Evolutionary conservation across 495 filamentous ascomycete genomes (phyloP), one percentile per base, ranked within the genome.

Genomic region (Penicillium mononematosum): DNA sequence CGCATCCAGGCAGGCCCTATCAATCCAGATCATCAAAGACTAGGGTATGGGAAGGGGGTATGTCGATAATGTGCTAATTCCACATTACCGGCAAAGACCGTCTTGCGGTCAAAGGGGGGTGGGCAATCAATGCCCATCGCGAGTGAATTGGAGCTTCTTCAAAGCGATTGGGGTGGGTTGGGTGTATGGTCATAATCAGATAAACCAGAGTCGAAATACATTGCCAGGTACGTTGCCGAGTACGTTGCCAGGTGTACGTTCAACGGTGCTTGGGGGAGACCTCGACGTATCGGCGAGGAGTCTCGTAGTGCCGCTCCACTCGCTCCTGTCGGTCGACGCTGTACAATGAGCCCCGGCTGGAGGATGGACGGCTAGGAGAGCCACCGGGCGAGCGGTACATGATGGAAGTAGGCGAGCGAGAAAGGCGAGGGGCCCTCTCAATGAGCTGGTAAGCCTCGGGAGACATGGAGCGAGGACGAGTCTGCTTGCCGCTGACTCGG

Each of bases 281-380:
- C 31, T 67, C 63, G 51, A 73, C 62, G 19, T 54, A 54, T 0
- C 43, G 32, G 27, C 71, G 63, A 7, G 68, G 65, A 0, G 70
- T 62, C 47, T 70, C 65, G 34, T 65, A 68, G 2, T 57, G 62
- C 8, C 75, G 75, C 58, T 74, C 73, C 10, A 70, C 63, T 9
- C 74, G 72, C 39, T 76, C 72, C 19, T 66, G 62, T n/a, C 57
- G 64, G 60, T 79, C 73, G 16, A 60, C 50, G 38, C 70, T 62
- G 53, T 78, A 78, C 36, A 78, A 61, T 5, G 76, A 79, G 34
- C 74, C 74, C 47, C 75, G 70, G 63, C 69, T 76, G 38, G 73
- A 66, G 17, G 73, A 69, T 55, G 64, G 62, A 39, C 69, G 72
- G 45, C 51, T 63, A 50, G 69, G 63, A 1, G 70, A 70, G 45